phyloP scores from a whole-genome alignment of 2,329 filamentous ascomycete species.

The Neonectria hederae region DNA sequence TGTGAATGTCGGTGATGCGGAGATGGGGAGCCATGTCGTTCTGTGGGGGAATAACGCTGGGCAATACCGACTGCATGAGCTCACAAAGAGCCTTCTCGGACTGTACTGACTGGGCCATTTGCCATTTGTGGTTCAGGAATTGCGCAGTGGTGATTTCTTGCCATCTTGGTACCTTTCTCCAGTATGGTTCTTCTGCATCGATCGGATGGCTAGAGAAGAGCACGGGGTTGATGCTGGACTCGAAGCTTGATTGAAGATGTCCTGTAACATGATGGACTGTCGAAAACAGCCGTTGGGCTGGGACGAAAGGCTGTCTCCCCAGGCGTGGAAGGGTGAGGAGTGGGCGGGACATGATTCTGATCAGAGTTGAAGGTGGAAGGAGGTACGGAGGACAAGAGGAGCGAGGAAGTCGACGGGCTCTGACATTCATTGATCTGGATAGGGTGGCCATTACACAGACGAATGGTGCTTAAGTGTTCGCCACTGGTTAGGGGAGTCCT shows the following conservation, averaged over 20 bases:
- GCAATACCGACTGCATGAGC: background rate
- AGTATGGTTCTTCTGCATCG: background rate
- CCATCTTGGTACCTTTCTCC: background rate
- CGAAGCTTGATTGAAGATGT: background rate
- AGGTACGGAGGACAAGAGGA: background rate
- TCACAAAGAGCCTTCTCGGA: background rate
- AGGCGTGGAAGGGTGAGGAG: background rate
- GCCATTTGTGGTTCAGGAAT: background rate
- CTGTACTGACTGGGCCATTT: background rate
- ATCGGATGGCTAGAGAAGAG: background rate
- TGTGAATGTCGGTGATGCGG: background rate
- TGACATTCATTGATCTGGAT: no score
- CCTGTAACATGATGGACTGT: background rate
- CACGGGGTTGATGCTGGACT: background rate
- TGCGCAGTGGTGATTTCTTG: background rate
- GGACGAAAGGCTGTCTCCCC: background rate
- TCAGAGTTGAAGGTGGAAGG: background rate
- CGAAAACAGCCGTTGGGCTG: background rate
- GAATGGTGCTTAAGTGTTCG: no score
- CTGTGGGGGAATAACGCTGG: background rate
- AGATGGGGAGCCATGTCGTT: background rate
- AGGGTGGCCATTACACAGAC: no score
- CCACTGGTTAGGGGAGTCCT: no score
- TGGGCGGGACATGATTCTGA: background rate
- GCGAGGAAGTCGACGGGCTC: background rate